Base-by-base conservation (phyloP, 257 asterid genomes). In the Solanum arcanum region DNA sequence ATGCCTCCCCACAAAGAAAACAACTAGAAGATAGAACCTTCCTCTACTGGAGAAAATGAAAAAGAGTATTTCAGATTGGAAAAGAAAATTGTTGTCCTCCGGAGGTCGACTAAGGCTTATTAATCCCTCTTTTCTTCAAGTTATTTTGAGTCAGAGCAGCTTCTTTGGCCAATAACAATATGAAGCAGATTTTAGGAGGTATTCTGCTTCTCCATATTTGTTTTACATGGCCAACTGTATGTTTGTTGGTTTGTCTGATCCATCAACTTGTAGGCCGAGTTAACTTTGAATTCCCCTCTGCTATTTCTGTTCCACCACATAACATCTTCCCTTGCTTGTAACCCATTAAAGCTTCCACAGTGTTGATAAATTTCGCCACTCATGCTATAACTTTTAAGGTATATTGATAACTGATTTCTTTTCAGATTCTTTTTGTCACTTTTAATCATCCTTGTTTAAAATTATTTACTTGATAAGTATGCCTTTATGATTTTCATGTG, bases 331-430 rank as follows among this genome's bases (percentile, higher is more conserved):
- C 62, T 23, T 52, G 62, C 18, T 52, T 52, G 62, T 52, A 52
- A 16, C 62, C 23, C 1, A 52, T 52, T 52, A 52, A 52, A 52
- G 62, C 62, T 52, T 52, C 62, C 23, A 52, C 62, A 52, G 62
- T 52, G 62, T 52, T 52, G 62, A 52, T 21, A 52, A 52, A 52
- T 16, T 16, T 23, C 10, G 23, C 62, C 62, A 52, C 62, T 1
- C 62, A 16, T 52, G 62, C 62, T 52, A 95, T 97, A 88, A 97
- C 99, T 82, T 93, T 97, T 92, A 95, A 97, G 99, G 99, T 97
- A 90, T 83, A 80, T 62, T 66, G 83, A 7, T 83, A 75, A 18
- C 49, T 86, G 47, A 33, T 69, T 70, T 70, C 20, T 31, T 70
- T 72, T 18, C 64, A 20, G 68, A 49, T 70, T 47, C 87, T 18